Conservation (phyloP, 2,329 filamentous ascomycete genomes). For the Aspergillus carbonarius region DNA sequence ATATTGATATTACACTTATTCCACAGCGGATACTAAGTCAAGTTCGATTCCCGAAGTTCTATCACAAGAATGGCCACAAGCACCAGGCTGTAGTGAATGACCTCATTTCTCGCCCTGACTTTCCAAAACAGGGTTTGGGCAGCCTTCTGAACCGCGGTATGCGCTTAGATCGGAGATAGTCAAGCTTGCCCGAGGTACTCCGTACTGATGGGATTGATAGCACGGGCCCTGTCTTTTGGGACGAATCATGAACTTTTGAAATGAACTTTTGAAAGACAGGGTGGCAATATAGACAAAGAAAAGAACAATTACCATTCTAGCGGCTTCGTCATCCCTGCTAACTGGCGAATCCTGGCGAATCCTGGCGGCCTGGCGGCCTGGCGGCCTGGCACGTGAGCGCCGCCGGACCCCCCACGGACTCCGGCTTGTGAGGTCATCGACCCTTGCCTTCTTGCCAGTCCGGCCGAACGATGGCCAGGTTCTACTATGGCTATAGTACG, state of each 20-base stretch:
- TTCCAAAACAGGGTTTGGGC: neutral
- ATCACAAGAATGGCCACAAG: too few relatives aligned
- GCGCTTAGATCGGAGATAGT: neutral
- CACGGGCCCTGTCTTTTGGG: neutral
- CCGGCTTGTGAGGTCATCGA: slow-evolving; percentile 6
- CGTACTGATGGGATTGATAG: too few relatives aligned
- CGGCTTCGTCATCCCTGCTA: neutral
- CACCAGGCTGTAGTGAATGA: neutral
- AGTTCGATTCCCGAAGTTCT: too few relatives aligned
- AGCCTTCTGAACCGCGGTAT: neutral
- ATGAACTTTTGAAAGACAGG: too few relatives aligned
- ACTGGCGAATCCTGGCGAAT: neutral
- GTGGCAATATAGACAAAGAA: neutral
- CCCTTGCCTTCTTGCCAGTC: neutral
- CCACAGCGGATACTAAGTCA: too few relatives aligned
- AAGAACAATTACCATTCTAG: neutral
- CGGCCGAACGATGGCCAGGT: slow-evolving; percentile 20
- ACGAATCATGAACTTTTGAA: too few relatives aligned
- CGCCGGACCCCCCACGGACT: neutral
- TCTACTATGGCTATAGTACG: slow-evolving; percentile 23
- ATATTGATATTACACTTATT: too few relatives aligned
- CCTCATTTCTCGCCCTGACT: neutral
- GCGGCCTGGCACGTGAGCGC: neutral
- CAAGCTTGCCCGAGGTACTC: neutral
- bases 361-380: too few relatives aligned